Percentiles rank a stretch among this genome's conserved stretches.
phyloP scores from a whole-genome alignment of 192 early-diverging fungal genomes.

The Podila horticola region DNA sequence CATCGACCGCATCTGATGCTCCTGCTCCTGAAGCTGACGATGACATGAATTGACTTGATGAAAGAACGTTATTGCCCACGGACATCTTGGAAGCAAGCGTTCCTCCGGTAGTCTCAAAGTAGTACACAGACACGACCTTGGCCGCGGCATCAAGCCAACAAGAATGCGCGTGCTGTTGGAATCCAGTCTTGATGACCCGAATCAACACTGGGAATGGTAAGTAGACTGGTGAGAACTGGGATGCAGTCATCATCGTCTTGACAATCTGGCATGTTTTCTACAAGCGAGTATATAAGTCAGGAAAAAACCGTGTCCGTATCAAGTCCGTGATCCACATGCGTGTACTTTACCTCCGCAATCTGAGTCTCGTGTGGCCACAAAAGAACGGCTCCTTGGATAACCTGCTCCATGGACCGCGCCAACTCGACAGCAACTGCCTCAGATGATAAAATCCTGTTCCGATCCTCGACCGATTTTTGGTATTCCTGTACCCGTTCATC shows the following conservation, averaged over 20 bases:
- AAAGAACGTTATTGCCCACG: conserved; percentile 1
- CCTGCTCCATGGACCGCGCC: conserved; percentile 53
- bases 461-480: conserved; percentile 19
- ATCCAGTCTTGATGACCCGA: conserved; percentile 52
- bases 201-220: conserved; percentile 52
- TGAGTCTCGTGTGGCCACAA: conserved; percentile 58
- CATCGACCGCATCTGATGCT: conserved; percentile 9
- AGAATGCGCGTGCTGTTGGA: conserved; percentile 34
- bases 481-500: conserved; percentile 35
- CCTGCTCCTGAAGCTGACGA: neutral
- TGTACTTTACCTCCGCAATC: conserved; percentile 50
- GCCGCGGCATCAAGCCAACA: conserved; percentile 63
- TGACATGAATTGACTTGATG: neutral
- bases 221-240: conserved; percentile 52
- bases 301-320: neutral
- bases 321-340: neutral
- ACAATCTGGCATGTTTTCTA: conserved; percentile 59
- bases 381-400: conserved; percentile 45
- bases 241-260: conserved; percentile 56
- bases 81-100: conserved; percentile 39
- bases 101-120: conserved; percentile 52
- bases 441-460: conserved; percentile 1
- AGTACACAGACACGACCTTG: conserved; percentile 60
- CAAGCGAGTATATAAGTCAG: neutral
- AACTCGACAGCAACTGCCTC: conserved; percentile 46